Evolutionary conservation across 345 rosid species (phyloP), one percentile per base, ranked within the genome.

Genomic region (Cardamine chenopodiifolia): DNA sequence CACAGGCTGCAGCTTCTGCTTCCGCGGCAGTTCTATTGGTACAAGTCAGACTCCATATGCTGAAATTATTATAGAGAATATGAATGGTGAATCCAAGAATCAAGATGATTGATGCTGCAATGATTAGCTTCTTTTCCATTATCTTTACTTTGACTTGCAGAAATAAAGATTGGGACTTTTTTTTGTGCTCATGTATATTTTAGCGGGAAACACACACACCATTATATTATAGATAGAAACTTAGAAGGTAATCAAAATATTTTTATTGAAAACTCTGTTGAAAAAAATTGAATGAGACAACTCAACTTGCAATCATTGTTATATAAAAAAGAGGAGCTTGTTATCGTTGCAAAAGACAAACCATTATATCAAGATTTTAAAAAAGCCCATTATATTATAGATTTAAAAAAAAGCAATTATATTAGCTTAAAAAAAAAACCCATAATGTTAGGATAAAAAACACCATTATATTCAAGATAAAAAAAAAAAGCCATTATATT

Each of bases 1-100:
- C 60, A 12, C 83, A 81, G 1, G 92, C 90, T 70, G 75, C 90
- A 1, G 60, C 35, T 58, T 89, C 90, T 2, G 92, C 94, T 73
- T 89, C 94, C 9, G 0, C 53, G 7, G 89, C 94, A 0, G 89
- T 89, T 66, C 20, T 75, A 31, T 35, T 20, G 66, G 78, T 87
- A 94, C 97, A 90, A 34, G 85, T 84, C 45, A 70, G 75, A 17
- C 11, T 65, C 81, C 80, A 60, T 20, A 48, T 40, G 49, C 44
- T 59, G 23, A 76, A 62, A 15, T 28, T 39, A 1, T 49, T 60
- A 7, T 34, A 71, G n/a, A 70, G 73, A 23, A 62, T 26, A 54
- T 80, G 72, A 26, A 52, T 22, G 1, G 68, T 59, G 9, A 83
- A 71, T 9, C 77, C 25, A 3, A 82, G 70, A 59, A 85, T 88